Evolutionary conservation across 1,284 basidiomycete genomes (phyloP).

Genomic region (Rhodotorula sp.): DNA sequence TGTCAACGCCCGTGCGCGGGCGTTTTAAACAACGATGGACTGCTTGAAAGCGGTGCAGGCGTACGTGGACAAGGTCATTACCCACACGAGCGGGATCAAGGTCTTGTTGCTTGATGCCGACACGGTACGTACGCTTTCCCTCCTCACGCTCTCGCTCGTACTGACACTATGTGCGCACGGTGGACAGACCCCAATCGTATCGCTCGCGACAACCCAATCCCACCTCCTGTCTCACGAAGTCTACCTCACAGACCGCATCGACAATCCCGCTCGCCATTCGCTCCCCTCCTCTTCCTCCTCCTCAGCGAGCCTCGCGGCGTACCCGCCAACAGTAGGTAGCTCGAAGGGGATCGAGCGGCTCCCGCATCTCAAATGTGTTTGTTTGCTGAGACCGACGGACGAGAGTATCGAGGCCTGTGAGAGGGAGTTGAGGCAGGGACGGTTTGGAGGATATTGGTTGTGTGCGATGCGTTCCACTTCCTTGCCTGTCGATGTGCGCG

Average conservation of each 20-base stretch:
- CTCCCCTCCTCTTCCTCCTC: slow-evolving; percentile 3
- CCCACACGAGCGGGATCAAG: slow-evolving; percentile 86
- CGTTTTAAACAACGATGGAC: slow-evolving; percentile 65
- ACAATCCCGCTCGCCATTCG: slow-evolving; percentile 59
- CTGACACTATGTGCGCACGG: no score
- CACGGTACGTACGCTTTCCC: slow-evolving; percentile 62
- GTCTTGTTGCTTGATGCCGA: slow-evolving; percentile 93
- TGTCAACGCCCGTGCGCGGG: no score
- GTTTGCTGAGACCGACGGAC: slow-evolving; percentile 79
- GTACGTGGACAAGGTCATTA: slow-evolving; percentile 88
- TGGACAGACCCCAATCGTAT: slow-evolving; percentile 92
- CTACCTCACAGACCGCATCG: slow-evolving; percentile 95
- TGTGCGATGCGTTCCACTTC: slow-evolving; percentile 70
- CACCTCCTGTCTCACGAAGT: slow-evolving; percentile 93
- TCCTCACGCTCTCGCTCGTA: not conserved
- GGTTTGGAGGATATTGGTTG: slow-evolving; percentile 95
- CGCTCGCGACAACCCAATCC: slow-evolving; percentile 90
- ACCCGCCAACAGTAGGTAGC: slow-evolving; percentile 31
- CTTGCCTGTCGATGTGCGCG: slow-evolving; percentile 25
- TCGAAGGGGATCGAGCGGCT: slow-evolving; percentile 66
- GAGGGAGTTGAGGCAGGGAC: slow-evolving; percentile 79
- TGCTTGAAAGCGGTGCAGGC: slow-evolving; percentile 91
- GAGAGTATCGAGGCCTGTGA: slow-evolving; percentile 79
- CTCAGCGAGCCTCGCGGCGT: not conserved
- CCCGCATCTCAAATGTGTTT: slow-evolving; percentile 94